A percentile compares a stretch with the other conserved stretches of the same genome.
phyloP scores from a whole-genome alignment of 1,139 yeast genomes.

The Sugiyamaella grinbergsii region DNA sequence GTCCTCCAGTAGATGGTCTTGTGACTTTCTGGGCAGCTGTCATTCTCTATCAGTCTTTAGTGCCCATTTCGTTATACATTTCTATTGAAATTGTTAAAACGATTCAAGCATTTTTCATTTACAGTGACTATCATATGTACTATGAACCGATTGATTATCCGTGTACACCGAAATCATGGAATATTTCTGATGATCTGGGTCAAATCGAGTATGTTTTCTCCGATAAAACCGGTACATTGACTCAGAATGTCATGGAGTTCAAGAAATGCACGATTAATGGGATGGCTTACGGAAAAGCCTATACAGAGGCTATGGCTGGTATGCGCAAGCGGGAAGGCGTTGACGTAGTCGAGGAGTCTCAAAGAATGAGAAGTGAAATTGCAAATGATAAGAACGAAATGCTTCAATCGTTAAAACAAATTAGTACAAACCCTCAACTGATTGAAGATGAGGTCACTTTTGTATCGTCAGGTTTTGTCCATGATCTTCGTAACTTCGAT shows the following conservation, averaged over 20 bases:
- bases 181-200: slow-evolving; percentile 94
- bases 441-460: slow-evolving; percentile 73
- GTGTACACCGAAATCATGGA: slow-evolving; percentile 96
- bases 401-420: slow-evolving; percentile 55
- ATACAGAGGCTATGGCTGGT: slow-evolving; percentile 95
- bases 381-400: slow-evolving; percentile 63
- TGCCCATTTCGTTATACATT: slow-evolving; percentile 92
- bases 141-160: slow-evolving; percentile 86
- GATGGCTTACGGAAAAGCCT: slow-evolving; percentile 85
- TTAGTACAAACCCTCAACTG: slow-evolving; percentile 59
- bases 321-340: slow-evolving; percentile 84
- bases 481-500: slow-evolving; percentile 53
- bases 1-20: slow-evolving; percentile 77
- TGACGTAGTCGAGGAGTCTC: slow-evolving; percentile 70
- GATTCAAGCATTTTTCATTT: slow-evolving; percentile 89
- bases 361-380: slow-evolving; percentile 63
- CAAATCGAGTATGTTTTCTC: slow-evolving; percentile 95
- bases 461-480: slow-evolving; percentile 66
- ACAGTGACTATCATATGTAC: slow-evolving; percentile 84
- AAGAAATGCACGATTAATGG: slow-evolving; percentile 91
- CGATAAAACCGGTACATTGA: slow-evolving; percentile 95
- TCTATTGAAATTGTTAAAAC: slow-evolving; percentile 95
- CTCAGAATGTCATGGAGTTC: slow-evolving; percentile 97
- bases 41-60: slow-evolving; percentile 86
- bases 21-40: slow-evolving; percentile 86